Base-by-base conservation (phyloP, 1,139 yeast genomes). In the Nakaseomyces nivariensis region DNA sequence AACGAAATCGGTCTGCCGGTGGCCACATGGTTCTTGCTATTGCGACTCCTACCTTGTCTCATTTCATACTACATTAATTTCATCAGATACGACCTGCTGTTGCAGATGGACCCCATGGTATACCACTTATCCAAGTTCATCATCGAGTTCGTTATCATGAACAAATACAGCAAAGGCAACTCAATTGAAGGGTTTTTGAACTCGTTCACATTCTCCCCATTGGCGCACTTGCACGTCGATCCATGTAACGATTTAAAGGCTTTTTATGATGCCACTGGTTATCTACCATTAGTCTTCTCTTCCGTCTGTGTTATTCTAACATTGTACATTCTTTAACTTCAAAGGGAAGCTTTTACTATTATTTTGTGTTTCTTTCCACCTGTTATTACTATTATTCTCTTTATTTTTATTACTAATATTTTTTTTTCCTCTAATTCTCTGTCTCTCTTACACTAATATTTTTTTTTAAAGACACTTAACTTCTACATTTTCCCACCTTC, bases 41-140 rank as follows among this genome's bases (percentile, higher is more conserved):
- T 62, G 13, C 38, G 57, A 27, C 42, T 50, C 8, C 2, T 60
- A 17, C 67, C 67, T n/a, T 42, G 55, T 5, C 34, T 61, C 1
- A 47, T 56, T n/a, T 54, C 58, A 22, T 62, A 62, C 53, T 63
- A 62, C 51, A 49, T 63, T 54, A 63, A 62, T 51, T 63, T 63
- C 46, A 58, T 62, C 31, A 61, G 66, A 43, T 61, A 61, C 47
- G 66, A 62, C 36, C 51, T 60, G 33, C 47, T 54, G 40, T 54
- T 62, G 37, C 58, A 59, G 45, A 42, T 61, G 42, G 67, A 63
- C 49, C 67, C 67, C 29, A 60, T 63, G 63, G 56, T 60, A 11
- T 56, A 58, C 52, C 61, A 62, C 48, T 44, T 63, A 37, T 45
- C 57, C 36, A 63, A 61, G 48, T 53, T 53, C 5, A 49, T 62